Conservation (phyloP, 495 filamentous ascomycete species). For the Neurospora africana region DNA sequence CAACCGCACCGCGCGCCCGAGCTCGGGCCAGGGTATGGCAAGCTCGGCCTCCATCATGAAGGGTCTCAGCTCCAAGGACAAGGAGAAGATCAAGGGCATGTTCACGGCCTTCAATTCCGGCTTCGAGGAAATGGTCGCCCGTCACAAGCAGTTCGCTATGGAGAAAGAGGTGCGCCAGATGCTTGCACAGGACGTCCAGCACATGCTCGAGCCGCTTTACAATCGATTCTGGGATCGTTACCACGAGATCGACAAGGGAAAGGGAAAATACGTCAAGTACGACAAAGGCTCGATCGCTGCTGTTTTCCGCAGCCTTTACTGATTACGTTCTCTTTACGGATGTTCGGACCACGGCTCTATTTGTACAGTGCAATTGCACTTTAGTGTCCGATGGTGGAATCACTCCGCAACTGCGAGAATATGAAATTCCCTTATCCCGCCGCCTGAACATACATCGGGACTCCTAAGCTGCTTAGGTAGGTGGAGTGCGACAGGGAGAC, state of each 20-base stretch:
- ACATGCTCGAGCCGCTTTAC: constrained; percentile 89
- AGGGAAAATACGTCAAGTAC: constrained; percentile 95
- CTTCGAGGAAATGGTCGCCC: constrained; percentile 77
- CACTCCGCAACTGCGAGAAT: background rate
- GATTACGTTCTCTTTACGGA: background rate
- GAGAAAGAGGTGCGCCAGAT: constrained; percentile 76
- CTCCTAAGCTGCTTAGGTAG: background rate
- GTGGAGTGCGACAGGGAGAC: background rate
- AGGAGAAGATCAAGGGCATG: constrained; percentile 91
- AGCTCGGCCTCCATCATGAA: constrained; percentile 78
- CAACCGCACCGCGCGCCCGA: constrained; percentile 54
- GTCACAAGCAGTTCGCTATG: constrained; percentile 71
- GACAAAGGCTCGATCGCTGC: constrained; percentile 61
- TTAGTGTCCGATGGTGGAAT: background rate
- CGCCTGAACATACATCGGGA: background rate
- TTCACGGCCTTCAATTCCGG: constrained; percentile 77
- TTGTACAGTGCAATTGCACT: background rate
- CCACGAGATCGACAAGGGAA: constrained; percentile 93
- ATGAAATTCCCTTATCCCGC: background rate
- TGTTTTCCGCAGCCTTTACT: constrained; percentile 42
- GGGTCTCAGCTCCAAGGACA: constrained; percentile 73
- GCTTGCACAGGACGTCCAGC: constrained; percentile 72
- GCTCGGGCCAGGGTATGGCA: constrained; percentile 54
- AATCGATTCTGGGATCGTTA: constrained; percentile 93
- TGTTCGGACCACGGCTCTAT: background rate